phyloP scores from a whole-genome alignment of 2,329 filamentous ascomycete genomes.

The Cercospora sp. region DNA sequence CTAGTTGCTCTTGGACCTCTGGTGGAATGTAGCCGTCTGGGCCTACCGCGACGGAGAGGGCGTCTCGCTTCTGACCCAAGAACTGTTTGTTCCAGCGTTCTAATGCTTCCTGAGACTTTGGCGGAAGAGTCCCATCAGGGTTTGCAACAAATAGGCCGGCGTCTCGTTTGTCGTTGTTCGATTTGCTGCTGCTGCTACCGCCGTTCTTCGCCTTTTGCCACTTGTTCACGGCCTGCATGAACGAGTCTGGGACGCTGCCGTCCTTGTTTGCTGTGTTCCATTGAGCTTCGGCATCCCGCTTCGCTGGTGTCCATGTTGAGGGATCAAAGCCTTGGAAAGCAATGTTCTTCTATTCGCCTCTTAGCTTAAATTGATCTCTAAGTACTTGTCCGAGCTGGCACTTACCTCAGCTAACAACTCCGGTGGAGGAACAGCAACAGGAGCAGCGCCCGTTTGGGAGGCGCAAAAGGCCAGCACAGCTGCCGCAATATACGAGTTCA shows the following conservation, averaged over 20 bases:
- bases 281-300: not conserved
- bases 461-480: constrained; percentile 3
- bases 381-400: no score
- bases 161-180: not conserved
- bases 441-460: not conserved
- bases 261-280: not conserved
- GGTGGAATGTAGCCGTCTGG: not conserved
- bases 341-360: not conserved
- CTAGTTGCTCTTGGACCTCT: not conserved
- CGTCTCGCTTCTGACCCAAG: not conserved
- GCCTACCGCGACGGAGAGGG: not conserved
- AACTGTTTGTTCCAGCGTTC: not conserved
- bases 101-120: not conserved
- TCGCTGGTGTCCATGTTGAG: not conserved
- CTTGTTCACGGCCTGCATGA: constrained; percentile 6
- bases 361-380: not conserved
- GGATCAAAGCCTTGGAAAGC: not conserved
- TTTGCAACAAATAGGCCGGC: not conserved
- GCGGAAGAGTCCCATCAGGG: not conserved
- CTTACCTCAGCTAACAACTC: not conserved
- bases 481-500: constrained; percentile 3
- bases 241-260: not conserved
- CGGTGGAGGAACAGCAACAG: not conserved
- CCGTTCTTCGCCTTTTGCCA: not conserved
- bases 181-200: not conserved